phyloP scores from a whole-genome alignment of 805 yeast species.

The Zygosaccharomyces rouxii region DNA sequence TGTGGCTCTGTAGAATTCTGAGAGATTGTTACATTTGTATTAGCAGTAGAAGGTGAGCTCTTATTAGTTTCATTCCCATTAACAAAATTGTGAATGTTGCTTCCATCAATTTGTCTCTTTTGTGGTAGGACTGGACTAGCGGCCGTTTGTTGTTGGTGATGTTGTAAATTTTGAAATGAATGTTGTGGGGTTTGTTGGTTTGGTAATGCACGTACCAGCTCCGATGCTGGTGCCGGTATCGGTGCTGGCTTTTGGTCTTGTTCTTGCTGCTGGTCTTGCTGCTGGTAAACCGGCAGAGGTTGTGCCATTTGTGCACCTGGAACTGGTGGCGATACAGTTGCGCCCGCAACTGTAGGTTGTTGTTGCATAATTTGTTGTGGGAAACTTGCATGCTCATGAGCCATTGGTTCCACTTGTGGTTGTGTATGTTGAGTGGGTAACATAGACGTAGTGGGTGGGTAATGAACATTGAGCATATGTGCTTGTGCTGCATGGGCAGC shows the following conservation, averaged over 20 bases:
- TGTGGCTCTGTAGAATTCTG: conserved; percentile 18
- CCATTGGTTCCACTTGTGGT: conserved; percentile 1
- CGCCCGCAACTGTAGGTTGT: conserved; percentile 2
- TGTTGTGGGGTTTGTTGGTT: conserved; percentile 12
- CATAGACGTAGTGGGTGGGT: conserved; percentile 3
- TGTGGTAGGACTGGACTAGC: conserved; percentile 21
- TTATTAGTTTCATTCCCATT: conserved; percentile 5
- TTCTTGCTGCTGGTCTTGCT: conserved; percentile 5
- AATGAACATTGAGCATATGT: conserved; percentile 5
- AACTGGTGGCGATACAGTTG: conserved; percentile 7
- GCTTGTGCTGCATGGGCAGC: conserved; percentile 4
- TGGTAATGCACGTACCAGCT: background rate
- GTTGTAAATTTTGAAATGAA: conserved; percentile 15
- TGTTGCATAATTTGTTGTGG: conserved; percentile 3
- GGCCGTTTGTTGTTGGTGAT: conserved; percentile 2
- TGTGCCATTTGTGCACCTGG: conserved; percentile 9
- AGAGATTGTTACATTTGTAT: conserved; percentile 1
- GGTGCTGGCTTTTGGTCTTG: conserved; percentile 2
- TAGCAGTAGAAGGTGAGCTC: background rate
- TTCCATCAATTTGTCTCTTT: conserved; percentile 31
- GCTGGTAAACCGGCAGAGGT: conserved; percentile 5
- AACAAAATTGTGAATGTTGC: conserved; percentile 27
- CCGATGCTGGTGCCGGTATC: conserved; percentile 1
- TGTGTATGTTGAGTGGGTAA: conserved; percentile 4
- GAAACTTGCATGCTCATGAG: background rate